phyloP scores from a whole-genome alignment of 495 filamentous ascomycete species.

The Neurospora terricola region DNA sequence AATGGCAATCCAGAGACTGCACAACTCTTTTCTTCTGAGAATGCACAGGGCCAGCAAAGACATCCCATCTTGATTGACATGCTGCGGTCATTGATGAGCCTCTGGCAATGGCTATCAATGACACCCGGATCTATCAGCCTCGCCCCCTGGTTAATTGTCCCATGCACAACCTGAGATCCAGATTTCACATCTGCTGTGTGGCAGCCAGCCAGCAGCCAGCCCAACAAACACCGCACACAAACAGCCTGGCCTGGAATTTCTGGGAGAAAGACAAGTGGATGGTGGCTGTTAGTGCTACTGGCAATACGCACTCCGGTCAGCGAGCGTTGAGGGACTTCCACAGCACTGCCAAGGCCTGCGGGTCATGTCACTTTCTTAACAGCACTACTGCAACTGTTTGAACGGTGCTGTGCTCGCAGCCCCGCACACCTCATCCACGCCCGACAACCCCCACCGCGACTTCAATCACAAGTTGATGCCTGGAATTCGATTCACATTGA shows the following conservation, averaged over 20 bases:
- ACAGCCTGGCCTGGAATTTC: background rate
- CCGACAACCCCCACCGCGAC: background rate
- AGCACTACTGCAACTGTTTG: background rate
- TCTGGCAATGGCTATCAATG: constrained; percentile 18
- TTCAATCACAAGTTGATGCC: background rate
- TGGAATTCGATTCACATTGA: background rate
- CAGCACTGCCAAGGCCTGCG: background rate
- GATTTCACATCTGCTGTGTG: background rate
- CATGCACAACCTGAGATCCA: constrained; percentile 11
- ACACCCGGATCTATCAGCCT: constrained; percentile 7
- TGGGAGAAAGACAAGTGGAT: background rate
- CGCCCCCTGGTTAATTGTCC: constrained; percentile 18
- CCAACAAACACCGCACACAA: background rate
- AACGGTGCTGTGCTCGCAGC: background rate
- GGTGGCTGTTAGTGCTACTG: background rate
- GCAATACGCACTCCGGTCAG: background rate
- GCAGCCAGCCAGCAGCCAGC: background rate
- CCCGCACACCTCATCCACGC: background rate
- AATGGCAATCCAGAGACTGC: background rate
- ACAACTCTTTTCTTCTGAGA: background rate
- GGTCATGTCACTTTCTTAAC: background rate
- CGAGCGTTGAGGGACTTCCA: background rate
- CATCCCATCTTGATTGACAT: constrained; percentile 9
- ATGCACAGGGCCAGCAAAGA: background rate
- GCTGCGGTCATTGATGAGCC: constrained; percentile 6